These are phyloP conservation scores for Fusarium succisae DNA, from an alignment of 2,329 filamentous ascomycete species.

Conservation along the genomic window DNA sequence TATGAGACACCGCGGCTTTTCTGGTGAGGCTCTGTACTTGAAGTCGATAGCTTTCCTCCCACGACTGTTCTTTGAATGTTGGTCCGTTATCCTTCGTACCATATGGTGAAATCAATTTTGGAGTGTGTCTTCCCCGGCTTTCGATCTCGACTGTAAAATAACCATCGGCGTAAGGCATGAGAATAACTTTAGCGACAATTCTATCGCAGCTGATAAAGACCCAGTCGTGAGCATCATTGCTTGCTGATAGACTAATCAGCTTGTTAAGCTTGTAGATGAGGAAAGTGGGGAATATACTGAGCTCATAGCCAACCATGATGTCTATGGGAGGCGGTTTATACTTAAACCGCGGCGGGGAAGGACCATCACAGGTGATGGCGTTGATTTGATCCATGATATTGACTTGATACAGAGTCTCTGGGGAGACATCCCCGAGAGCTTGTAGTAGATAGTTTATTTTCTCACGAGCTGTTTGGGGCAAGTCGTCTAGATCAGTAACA, in stretches of 20 bases:
- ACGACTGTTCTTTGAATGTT: not conserved
- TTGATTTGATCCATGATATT: not conserved
- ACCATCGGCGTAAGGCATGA: too few relatives aligned
- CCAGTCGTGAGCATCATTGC: rapidly evolving
- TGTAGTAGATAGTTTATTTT: not conserved
- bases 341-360: rapidly evolving
- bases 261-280: too few relatives aligned
- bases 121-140: too few relatives aligned
- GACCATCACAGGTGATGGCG: not conserved
- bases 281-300: not conserved
- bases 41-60: rapidly evolving
- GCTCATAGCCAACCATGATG: not conserved
- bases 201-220: too few relatives aligned
- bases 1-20: not conserved
- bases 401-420: not conserved
- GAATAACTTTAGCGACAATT: too few relatives aligned
- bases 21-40: not conserved
- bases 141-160: too few relatives aligned
- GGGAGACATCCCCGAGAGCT: not conserved
- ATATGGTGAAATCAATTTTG: too few relatives aligned
- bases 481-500: rapidly evolving
- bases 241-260: not conserved
- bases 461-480: rapidly evolving
- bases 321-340: rapidly evolving
- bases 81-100: not conserved